Percentiles rank a stretch among this genome's conserved stretches.
Conservation (phyloP, 352 stramenopile species). For the Globisporangium mamillatum region DNA sequence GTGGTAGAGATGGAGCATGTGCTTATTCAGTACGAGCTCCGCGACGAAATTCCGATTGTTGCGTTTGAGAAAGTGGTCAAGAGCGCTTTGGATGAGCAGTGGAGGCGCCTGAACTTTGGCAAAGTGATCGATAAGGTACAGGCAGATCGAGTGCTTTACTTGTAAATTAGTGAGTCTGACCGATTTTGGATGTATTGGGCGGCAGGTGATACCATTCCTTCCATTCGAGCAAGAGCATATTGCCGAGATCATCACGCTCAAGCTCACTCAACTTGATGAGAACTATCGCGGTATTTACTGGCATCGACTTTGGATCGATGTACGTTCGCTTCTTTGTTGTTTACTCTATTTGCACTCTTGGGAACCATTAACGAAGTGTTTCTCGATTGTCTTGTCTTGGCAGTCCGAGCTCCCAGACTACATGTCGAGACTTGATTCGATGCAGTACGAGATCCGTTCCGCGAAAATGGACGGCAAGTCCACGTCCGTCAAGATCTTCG, state of each 20-base stretch:
- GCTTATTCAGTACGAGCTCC: slow-evolving; percentile 77
- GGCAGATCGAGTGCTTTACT: not conserved
- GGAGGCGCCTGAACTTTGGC: slow-evolving; percentile 85
- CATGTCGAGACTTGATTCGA: slow-evolving; percentile 70
- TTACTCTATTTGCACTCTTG: not conserved
- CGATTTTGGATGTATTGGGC: not conserved
- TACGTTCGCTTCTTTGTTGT: slow-evolving; percentile 19
- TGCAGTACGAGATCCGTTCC: slow-evolving; percentile 71
- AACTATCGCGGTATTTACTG: slow-evolving; percentile 79
- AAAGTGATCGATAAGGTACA: slow-evolving; percentile 86
- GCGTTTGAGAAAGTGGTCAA: slow-evolving; percentile 79
- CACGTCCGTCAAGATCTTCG: slow-evolving; percentile 67
- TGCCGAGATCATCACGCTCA: slow-evolving; percentile 75
- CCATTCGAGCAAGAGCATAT: slow-evolving; percentile 86
- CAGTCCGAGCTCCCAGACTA: slow-evolving; percentile 55
- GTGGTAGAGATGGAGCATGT: slow-evolving; percentile 80
- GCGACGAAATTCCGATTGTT: slow-evolving; percentile 56
- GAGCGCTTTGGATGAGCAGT: slow-evolving; percentile 74
- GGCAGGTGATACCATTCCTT: slow-evolving; percentile 83
- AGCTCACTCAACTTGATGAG: slow-evolving; percentile 69
- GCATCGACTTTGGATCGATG: slow-evolving; percentile 71
- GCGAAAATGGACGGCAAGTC: slow-evolving; percentile 45
- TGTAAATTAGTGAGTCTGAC: not conserved
- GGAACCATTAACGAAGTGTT: not conserved
- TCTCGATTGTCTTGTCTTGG: not conserved